Base-by-base conservation (phyloP, 768 basidiomycete species). In the Pleurotus sapidus region DNA sequence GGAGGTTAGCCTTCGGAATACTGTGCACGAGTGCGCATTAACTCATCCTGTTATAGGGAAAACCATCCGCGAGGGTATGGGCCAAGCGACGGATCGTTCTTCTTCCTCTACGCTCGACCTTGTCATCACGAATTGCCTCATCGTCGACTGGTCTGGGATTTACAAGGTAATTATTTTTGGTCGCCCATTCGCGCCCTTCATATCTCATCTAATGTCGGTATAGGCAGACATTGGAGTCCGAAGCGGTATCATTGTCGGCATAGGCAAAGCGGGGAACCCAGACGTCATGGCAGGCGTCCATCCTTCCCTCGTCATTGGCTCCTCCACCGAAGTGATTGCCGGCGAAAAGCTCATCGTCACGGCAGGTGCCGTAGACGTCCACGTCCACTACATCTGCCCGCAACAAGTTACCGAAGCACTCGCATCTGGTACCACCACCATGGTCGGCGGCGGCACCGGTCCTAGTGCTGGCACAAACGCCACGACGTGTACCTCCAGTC, bases 241-340 rank as follows among this genome's bases (percentile, higher is more conserved):
- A 71, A 68, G 83, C 55, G 95, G 95, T 0, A 63, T 74, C 38
- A 98, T 98, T 60, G 78, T 77, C 11, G 94, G 90, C 0, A 88
- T 98, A 51, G 97, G 96, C n/a, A 98, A 99, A 71, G 92, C 94
- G 7, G 97, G 97, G 1, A 99, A 98, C 70, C 95, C 94, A 3
- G 94, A 98, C 66, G 78, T 90, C 55, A 97, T 97, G 93, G 84
- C 84, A 8, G 79, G 80, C 39, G 89, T 98, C 25, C 77, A 88
- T 58, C 80, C 81, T 0, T 70, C 76, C 4, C 85, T 98, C 65
- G 67, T 92, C 60, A 82, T 98, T 51, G 95, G 95, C 39, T 93
- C 91, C 11, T 89, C 88, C 5, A 98, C 96, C 1, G 97, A 98
- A 70, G 93, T 91, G 57, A 89, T 99, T 60, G 95, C 97, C 0